These are phyloP conservation scores for Hylodesmum podocarpum DNA, from an alignment of 306 rosid genomes.

Conservation along the genomic window DNA sequence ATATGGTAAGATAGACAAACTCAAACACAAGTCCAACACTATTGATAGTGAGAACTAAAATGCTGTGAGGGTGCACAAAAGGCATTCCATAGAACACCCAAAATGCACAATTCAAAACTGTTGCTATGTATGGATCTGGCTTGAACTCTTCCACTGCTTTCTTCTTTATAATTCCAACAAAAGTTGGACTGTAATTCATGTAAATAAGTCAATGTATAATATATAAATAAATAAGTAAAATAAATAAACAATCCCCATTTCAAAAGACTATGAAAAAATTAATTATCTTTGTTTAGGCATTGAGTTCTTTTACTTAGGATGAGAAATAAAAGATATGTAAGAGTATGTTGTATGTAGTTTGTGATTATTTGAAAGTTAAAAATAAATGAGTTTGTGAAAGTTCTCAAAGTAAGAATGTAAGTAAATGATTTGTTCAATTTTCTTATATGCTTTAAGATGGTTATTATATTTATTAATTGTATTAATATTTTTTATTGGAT, in stretches of 20 bases:
- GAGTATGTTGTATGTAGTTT: neutral
- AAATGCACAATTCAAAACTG: slow-evolving; percentile 62
- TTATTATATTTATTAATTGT: no score
- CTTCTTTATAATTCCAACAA: slow-evolving; percentile 50
- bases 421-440: no score
- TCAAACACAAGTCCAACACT: slow-evolving; percentile 53
- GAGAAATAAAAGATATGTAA: neutral
- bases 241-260: neutral
- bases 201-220: neutral
- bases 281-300: neutral
- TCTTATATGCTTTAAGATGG: no score
- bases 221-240: neutral
- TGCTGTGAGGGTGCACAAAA: slow-evolving; percentile 68
- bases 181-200: slow-evolving; percentile 63
- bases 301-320: neutral
- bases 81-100: slow-evolving; percentile 88
- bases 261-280: neutral
- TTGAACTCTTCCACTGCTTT: slow-evolving; percentile 63
- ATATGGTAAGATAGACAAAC: slow-evolving; percentile 54
- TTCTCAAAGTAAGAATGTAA: no score
- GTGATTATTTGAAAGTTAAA: neutral
- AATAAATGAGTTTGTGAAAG: no score
- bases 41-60: slow-evolving; percentile 62
- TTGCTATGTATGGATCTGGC: slow-evolving; percentile 65
- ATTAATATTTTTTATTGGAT: no score